Evolutionary conservation across 441 rosid genomes (phyloP).

Genomic region (Erodium trifolium): DNA sequence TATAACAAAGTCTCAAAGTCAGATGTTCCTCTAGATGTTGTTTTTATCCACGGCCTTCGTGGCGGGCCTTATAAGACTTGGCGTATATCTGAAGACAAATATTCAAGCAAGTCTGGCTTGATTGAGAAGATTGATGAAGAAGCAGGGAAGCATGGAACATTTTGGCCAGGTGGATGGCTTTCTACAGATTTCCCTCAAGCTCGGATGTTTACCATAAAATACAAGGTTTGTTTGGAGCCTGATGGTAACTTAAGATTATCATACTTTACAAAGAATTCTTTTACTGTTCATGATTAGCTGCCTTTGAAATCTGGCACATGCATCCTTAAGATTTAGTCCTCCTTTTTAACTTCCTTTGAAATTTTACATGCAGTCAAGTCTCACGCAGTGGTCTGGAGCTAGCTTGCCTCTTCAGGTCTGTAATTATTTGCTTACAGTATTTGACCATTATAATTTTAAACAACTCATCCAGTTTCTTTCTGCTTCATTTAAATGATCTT

Average conservation of each 20-base stretch:
- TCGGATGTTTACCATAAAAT: conserved; percentile 77
- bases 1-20: conserved; percentile 29
- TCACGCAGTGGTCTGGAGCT: conserved; percentile 95
- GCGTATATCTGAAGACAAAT: conserved; percentile 84
- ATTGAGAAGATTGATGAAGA: conserved; percentile 97
- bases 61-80: conserved; percentile 97
- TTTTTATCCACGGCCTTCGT: conserved; percentile 89
- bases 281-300: no score
- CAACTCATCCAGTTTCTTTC: not conserved
- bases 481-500: not conserved
- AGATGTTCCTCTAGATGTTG: conserved; percentile 60
- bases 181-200: conserved; percentile 76
- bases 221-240: conserved; percentile 61
- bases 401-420: conserved; percentile 91
- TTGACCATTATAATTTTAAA: not conserved
- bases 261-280: no score
- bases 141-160: conserved; percentile 92
- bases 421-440: not conserved
- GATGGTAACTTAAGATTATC: no score
- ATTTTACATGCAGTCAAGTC: conserved; percentile 66
- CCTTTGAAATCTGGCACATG: no score
- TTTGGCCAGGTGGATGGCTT: conserved; percentile 99
- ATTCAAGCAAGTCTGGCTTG: conserved; percentile 86
- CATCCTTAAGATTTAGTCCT: no score
- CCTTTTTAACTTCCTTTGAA: conserved; percentile 15